Conservation (phyloP, 495 filamentous ascomycete genomes). For the Xylaria telfairii region DNA sequence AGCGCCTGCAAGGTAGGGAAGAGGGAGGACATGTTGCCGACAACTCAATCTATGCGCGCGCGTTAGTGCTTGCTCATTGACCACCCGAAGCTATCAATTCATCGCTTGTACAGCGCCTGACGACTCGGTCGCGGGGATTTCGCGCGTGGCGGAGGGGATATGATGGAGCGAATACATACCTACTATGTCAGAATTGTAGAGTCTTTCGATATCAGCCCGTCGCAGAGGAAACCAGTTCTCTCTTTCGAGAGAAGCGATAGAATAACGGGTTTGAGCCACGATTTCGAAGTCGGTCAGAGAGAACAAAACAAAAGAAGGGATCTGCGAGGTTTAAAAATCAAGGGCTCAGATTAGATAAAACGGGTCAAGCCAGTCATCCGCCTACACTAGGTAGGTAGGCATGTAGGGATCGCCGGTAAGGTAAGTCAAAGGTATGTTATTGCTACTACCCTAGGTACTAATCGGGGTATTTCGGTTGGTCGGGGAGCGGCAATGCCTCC, state of each 20-base stretch:
- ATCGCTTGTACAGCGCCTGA: not conserved
- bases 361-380: conserved; percentile 1
- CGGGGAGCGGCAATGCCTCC: not conserved
- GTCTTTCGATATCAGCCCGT: conserved; percentile 15
- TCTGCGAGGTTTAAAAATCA: conserved; percentile 7
- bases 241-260: not conserved
- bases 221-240: not conserved
- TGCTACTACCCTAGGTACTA: conserved; percentile 9
- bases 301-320: not conserved
- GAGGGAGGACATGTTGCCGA: conserved; percentile 48
- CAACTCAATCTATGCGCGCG: not conserved
- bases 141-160: not conserved
- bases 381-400: not conserved
- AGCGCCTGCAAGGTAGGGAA: conserved; percentile 55
- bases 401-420: not conserved
- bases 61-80: conserved; percentile 1
- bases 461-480: conserved; percentile 22
- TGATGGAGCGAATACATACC: not conserved
- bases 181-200: not conserved
- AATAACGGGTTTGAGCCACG: not conserved
- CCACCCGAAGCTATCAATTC: not conserved
- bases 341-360: conserved; percentile 10
- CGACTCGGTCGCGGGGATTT: not conserved
- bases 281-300: not conserved
- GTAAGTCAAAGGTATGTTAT: not conserved